These are phyloP conservation scores for Macaranga tanarius DNA, from an alignment of 441 rosid genomes.

Conservation along the genomic window DNA sequence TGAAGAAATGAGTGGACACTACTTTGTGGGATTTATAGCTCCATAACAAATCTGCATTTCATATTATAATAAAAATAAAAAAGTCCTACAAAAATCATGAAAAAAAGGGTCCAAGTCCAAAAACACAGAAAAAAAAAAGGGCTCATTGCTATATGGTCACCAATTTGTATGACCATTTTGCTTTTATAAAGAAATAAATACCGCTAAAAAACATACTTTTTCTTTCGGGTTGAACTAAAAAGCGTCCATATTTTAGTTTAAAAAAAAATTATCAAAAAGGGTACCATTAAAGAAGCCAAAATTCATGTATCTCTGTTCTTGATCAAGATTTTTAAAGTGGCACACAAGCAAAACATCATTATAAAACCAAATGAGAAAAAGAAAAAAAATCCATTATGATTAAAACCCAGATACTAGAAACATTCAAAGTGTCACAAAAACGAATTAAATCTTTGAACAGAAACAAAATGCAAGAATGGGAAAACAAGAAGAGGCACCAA, in stretches of 20 bases:
- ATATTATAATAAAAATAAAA: too few species aligned
- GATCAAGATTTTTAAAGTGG: too few species aligned
- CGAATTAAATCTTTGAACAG: background rate
- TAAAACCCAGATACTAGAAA: constrained; percentile 22
- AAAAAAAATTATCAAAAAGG: too few species aligned
- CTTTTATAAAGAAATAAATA: background rate
- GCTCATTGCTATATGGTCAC: background rate
- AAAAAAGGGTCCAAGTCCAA: background rate
- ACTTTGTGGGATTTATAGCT: background rate
- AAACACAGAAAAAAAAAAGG: constrained; percentile 3
- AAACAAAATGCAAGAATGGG: constrained; percentile 22
- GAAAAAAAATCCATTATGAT: background rate
- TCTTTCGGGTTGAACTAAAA: constrained; percentile 2
- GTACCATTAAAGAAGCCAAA: too few species aligned
- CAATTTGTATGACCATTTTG: background rate
- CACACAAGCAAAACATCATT: too few species aligned
- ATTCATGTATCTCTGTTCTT: too few species aligned
- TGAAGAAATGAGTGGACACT: constrained; percentile 11
- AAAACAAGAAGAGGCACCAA: background rate
- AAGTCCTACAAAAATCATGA: too few species aligned
- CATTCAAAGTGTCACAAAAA: constrained; percentile 14
- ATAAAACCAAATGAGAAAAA: too few species aligned
- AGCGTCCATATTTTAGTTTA: constrained; percentile 1
- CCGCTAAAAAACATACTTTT: background rate
- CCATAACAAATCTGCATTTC: background rate